Evolutionary conservation across 2,329 filamentous ascomycete genomes (phyloP), one percentile per base, ranked within the genome.

Genomic region (Colletotrichum sp.): DNA sequence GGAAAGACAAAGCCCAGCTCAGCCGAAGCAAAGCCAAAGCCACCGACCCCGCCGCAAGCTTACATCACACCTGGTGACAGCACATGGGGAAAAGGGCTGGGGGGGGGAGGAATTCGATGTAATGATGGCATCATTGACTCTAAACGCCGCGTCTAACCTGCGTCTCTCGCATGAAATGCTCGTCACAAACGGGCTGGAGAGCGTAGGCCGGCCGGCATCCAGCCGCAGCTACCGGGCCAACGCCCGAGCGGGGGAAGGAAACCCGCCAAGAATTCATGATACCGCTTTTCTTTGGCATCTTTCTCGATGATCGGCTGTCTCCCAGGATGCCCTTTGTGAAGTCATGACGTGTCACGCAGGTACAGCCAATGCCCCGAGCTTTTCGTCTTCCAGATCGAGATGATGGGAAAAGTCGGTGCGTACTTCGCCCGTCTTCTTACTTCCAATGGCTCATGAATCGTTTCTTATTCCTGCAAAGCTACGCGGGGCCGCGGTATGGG

Each of bases 261-360:
- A 9, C 16, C n/a, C 12, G 44, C 44, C 11, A 22, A 52, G 44
- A 52, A 22, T 52, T 5, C 34, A 15, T 57, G 27, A 15, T 63
- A 25, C 9, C 4, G 27, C 59, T 19, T 32, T 22, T 4, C 13
- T 34, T 22, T 34, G 25, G 12, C n/a, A 36, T 36, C 15, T 57
- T 55, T 30, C 32, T 72, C 64, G 75, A 75, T 77, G 57, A 69
- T 68, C 32, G 39, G 61, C 39, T 34, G 15, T 15, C 25, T 39
- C 2, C 30, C 39, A 19, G 39, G 66, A 74, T 76, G 48, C 13
- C 19, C n/a, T 61, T 34, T 28, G 25, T 25, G 34, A 59, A 72
- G 75, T 77, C 75, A 77, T 77, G 75, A 77, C 75, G 75, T 75
- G 52, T 57, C 4, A 16, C 19, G 22, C 4, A 30, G 15, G 34